Evolutionary conservation across 176 grass and related monocot species (phyloP), one percentile per base, ranked within the genome.

Genomic region (Eremochloa ophiuroides): DNA sequence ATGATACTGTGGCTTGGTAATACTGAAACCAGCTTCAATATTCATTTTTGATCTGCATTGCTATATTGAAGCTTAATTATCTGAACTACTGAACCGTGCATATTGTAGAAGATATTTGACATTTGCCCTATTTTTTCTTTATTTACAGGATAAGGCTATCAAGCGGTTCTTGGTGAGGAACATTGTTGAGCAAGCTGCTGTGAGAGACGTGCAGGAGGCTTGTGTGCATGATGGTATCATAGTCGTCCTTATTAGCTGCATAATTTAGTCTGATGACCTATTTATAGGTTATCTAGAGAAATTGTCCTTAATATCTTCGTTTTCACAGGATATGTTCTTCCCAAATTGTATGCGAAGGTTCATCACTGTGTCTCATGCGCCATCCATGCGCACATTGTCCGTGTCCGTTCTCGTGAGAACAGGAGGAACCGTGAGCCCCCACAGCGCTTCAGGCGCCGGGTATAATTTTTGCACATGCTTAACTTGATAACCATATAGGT

Each of bases 201-300:
- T 94, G 4, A 91, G 85, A 71, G 92, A 94, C 50, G 83, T 91
- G 51, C 92, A 91, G 62, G 92, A 94, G 66, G 92, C 92, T 50
- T 91, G 92, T 34, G 92, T 87, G 0, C 90, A 89, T 82, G 92
- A 89, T 78, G 86, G 92, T 86, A 90, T 5, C 0, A 0, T 3
- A 35, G 16, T 6, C 58, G 17, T 34, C 8, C 2, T 18, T 56
- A 5, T 16, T 53, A 66, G 0, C 69, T 29, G 7, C 25, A 18
- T 70, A 8, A 26, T 42, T 42, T 42, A 26, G 22, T 14, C 60
- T 11, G 22, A 5, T 25, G 37, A 3, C 35, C 71, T 20, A 0
- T 14, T 41, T 27, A 10, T 5, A 12, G n/a, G 25, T 12, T 53
- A 8, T 2, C 28, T 74, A 22, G 20, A 62, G 50, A 63, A 22